Base-by-base conservation (phyloP, 768 basidiomycete species). In the Pulveroboletus frians region DNA sequence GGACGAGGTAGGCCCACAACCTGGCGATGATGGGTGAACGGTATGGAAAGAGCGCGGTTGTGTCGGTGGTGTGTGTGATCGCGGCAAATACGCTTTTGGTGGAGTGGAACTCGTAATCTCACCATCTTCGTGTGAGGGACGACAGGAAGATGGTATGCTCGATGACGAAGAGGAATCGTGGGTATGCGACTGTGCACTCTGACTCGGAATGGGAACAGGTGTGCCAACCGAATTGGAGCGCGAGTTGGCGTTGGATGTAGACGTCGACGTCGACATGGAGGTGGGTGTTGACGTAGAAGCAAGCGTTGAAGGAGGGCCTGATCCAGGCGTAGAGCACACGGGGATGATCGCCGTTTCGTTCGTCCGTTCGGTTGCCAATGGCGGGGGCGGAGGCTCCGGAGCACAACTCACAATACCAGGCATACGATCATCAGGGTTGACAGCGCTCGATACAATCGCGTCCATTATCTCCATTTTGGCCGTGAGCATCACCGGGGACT, bases 91-190 rank as follows among this genome's bases (percentile, higher is more conserved):
- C 1, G 59, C 52, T 50, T 70, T 71, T 26, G 61, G 64, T n/a
- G 66, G 67, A 8, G 66, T 66, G n/a, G 66, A 62, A 36, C 60
- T 73, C 0, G 59, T 59, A 47, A 80, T 79, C 60, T 80, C 79
- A 4, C 78, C 78, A 36, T 80, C 79, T 59, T 80, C 79, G 23
- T 74, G 76, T 5, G 76, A 72, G 0, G 64, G 58, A 9, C 66
- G 63, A n/a, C 64, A 63, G 8, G 67, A 51, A 38, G 52, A 20
- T 35, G 54, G 47, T 9, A 54, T 31, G 15, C 17, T 56, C 13
- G 56, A 53, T 29, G 55, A 52, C 30, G 47, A 36, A 27, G 48
- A 20, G 8, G 40, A 15, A 4, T 43, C 4, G 13, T 43, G 43
- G 13, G 46, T 14, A n/a, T 55, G 39, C 13, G 29, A 32, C 2